Base-by-base conservation (phyloP, 106 monocot genomes). In the Agapanthus africanus region DNA sequence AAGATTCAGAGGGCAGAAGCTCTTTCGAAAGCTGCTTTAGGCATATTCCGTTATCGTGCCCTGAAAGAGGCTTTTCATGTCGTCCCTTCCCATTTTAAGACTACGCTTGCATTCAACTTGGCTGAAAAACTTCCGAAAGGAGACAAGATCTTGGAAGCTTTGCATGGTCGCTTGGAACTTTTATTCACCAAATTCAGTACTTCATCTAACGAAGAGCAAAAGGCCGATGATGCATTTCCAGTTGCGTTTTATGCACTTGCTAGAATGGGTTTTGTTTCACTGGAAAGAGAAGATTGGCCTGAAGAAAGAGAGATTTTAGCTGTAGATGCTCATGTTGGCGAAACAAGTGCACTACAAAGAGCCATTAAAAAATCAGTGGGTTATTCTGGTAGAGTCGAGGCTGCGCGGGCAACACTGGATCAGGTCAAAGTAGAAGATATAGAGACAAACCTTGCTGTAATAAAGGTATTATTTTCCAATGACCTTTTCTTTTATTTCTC, bases 41-140 rank as follows among this genome's bases (percentile, higher is more conserved):
- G 89, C 22, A 84, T 97, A 38, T 70, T 89, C 39, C 83, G 83
- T 16, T 87, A 74, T 73, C 97, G 82, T 62, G 82, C 88, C 56
- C 49, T 89, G 40, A 97, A 87, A 75, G 89, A 97, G 39, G 88
- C 78, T 37, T 92, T 97, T 37, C 84, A 87, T 79, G 60, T 87
- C 33, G 66, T 74, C 26, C 92, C 97, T 18, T 80, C 88, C 30
- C 82, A 80, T 57, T 82, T 84, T 66, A 97, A 81, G 70, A 82
- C 84, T 9, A 74, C 78, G 59, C 89, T 97, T 47, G 69, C 84
- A 60, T 97, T 97, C 71, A 89, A 80, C 75, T 82, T 97, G 60
- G 74, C 89, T 54, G 97, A 97, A 74, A 89, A 87, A 72, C 79
- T 97, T 60, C 91, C 91, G 51, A 97, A 89, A 74, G 95, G 97